Conservation (phyloP, 2,329 filamentous ascomycete species). For the Aspergillus versicolor region DNA sequence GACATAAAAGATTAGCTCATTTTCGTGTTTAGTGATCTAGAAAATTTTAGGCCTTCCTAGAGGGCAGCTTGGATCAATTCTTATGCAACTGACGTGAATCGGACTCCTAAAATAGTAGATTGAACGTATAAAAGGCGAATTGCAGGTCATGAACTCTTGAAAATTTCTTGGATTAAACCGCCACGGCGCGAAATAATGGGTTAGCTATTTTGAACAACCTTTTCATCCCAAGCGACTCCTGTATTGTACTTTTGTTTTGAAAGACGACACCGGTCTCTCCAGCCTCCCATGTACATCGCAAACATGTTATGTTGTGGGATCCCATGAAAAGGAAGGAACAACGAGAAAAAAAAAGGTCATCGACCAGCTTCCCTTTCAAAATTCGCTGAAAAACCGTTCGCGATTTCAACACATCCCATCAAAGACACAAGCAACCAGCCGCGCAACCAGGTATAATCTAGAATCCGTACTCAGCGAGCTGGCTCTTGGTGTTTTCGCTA, state of each 20-base stretch:
- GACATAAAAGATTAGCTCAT: no score
- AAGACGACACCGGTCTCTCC: conserved; percentile 33
- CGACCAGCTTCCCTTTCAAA: conserved; percentile 42
- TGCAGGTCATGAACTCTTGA: conserved; percentile 37
- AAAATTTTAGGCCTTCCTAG: no score
- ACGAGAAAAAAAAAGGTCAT: conserved; percentile 37
- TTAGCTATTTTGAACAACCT: conserved; percentile 44
- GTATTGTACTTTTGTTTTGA: conserved; percentile 31
- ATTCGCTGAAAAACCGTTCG: conserved; percentile 40
- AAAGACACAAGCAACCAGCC: conserved; percentile 43
- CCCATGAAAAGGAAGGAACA: conserved; percentile 35
- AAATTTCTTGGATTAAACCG: conserved; percentile 45
- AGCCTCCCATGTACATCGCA: conserved; percentile 37
- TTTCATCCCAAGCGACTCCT: conserved; percentile 43
- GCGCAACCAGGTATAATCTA: conserved; percentile 54
- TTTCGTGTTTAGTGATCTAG: no score
- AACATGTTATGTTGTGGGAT: conserved; percentile 30
- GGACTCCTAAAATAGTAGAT: background rate
- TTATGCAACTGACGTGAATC: no score
- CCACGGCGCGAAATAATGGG: conserved; percentile 41
- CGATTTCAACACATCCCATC: conserved; percentile 41
- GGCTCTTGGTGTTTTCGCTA: conserved; percentile 81
- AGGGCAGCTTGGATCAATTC: no score
- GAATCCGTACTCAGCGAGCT: conserved; percentile 89
- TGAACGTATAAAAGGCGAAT: conserved; percentile 6